Evolutionary conservation across 768 basidiomycete species (phyloP).

Genomic region (Termitomyces sp.): DNA sequence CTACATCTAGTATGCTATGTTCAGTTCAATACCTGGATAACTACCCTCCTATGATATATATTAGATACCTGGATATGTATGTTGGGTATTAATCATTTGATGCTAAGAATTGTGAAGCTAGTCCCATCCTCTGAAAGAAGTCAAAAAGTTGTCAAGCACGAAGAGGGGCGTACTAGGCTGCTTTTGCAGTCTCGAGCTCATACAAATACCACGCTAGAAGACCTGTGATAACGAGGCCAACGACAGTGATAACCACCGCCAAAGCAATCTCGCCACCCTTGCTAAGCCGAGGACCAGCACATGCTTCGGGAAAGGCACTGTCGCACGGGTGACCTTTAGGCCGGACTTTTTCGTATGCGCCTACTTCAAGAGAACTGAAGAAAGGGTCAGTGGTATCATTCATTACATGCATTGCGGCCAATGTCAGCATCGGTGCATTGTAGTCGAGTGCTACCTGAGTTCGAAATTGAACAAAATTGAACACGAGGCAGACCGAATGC

Average conservation of each 20-base stretch:
- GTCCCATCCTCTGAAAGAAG: neutral
- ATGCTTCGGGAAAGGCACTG: constrained; percentile 54
- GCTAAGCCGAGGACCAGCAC: constrained; percentile 50
- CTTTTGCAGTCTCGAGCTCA: constrained; percentile 13
- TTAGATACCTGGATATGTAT: neutral
- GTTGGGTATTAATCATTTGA: neutral
- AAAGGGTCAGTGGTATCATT: constrained; percentile 69
- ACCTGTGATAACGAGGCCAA: constrained; percentile 55
- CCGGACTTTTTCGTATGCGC: constrained; percentile 56
- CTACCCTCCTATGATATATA: neutral
- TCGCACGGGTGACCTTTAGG: constrained; percentile 80
- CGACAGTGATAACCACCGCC: constrained; percentile 59
- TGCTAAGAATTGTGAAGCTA: neutral
- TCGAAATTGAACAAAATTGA: neutral
- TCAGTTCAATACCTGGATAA: too few relatives aligned
- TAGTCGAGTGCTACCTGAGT: constrained; percentile 78
- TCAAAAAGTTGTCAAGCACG: neutral
- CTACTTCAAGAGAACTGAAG: constrained; percentile 68
- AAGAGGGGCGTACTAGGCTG: neutral
- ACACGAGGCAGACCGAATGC: neutral
- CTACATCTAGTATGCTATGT: too few relatives aligned
- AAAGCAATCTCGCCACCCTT: constrained; percentile 65
- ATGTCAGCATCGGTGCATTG: constrained; percentile 84
- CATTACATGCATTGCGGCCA: constrained; percentile 75
- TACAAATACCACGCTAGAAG: constrained; percentile 38